Conservation (phyloP, 106 monocot genomes). For the Dioscorea zingiberensis region DNA sequence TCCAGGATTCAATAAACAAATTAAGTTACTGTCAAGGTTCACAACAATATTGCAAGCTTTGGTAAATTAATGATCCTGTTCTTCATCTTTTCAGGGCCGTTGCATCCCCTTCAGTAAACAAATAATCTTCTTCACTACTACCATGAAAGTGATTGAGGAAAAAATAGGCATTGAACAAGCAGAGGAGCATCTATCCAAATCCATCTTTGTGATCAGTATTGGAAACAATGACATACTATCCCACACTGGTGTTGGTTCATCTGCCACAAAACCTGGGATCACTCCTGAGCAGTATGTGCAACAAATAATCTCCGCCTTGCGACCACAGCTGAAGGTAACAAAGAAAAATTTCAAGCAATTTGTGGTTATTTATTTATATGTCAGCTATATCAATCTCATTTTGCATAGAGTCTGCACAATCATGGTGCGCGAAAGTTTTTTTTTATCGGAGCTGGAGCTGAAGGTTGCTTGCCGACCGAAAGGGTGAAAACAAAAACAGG, state of each 20-base stretch:
- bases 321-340: conserved; percentile 47
- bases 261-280: no score
- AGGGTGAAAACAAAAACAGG: conserved; percentile 20
- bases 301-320: conserved; percentile 29
- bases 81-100: background rate
- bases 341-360: background rate
- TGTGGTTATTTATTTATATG: no score
- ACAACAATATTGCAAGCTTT: background rate
- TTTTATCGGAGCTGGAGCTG: conserved; percentile 43
- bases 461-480: conserved; percentile 62
- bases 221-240: conserved; percentile 23
- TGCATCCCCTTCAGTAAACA: conserved; percentile 47
- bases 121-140: conserved; percentile 32
- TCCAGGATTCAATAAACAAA: conserved; percentile 43
- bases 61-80: no score
- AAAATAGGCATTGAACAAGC: conserved; percentile 19
- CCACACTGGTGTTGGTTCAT: no score
- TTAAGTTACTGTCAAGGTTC: conserved; percentile 12
- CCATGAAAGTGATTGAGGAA: conserved; percentile 21
- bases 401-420: conserved; percentile 41
- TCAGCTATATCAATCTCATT: background rate
- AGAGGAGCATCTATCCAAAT: conserved; percentile 16
- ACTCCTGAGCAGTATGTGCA: conserved; percentile 30
- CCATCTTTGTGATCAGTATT: conserved; percentile 10
- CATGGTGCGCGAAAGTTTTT: conserved; percentile 61